Evolutionary conservation across 345 rosid species (phyloP).

Genomic region (Hevea brasiliensis): DNA sequence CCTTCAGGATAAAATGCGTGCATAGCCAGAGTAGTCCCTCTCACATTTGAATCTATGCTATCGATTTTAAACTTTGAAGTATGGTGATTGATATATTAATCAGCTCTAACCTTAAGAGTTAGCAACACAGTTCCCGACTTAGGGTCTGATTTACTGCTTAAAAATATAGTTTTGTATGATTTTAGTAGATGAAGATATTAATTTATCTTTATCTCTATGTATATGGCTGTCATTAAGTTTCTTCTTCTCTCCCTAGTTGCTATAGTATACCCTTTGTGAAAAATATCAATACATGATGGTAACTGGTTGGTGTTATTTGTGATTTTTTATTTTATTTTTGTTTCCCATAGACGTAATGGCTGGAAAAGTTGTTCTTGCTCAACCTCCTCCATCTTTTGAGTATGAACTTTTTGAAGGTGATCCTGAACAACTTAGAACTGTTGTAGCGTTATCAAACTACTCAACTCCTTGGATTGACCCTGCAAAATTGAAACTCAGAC

Average conservation of each 20-base stretch:
- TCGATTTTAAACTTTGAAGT: no score
- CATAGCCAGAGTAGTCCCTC: background rate
- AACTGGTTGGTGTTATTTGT: background rate
- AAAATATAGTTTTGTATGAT: background rate
- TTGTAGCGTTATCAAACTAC: conserved; percentile 47
- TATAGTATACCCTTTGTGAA: no score
- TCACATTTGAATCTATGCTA: no score
- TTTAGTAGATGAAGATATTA: background rate
- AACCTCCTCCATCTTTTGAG: conserved; percentile 51
- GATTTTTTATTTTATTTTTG: background rate
- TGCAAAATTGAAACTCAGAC: conserved; percentile 62
- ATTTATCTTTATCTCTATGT: background rate
- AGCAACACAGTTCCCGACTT: background rate
- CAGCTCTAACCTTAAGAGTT: background rate
- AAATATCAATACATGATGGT: background rate
- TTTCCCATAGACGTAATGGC: conserved; percentile 49
- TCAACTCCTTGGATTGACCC: conserved; percentile 72
- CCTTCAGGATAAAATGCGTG: no score
- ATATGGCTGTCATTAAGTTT: background rate
- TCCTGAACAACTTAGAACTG: conserved; percentile 53
- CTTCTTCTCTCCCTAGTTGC: no score
- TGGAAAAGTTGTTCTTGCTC: conserved; percentile 47
- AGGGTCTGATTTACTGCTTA: background rate
- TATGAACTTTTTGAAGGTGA: conserved; percentile 70
- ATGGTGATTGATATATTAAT: background rate